Evolutionary conservation across 345 rosid genomes (phyloP).

Genomic region (Litchi chinensis): DNA sequence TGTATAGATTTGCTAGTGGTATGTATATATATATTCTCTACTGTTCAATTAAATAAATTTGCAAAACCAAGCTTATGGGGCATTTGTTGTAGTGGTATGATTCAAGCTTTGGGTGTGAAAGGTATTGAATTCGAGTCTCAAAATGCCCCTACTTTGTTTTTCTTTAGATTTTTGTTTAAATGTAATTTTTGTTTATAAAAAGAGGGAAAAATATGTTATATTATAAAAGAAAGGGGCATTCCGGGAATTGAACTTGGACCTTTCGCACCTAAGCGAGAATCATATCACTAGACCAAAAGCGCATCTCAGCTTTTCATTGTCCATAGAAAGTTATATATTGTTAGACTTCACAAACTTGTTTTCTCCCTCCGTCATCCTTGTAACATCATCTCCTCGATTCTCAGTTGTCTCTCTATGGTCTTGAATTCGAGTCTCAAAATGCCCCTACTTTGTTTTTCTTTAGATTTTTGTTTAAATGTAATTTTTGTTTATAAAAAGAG

Average conservation of each 20-base stretch:
- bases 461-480: too few relatives aligned
- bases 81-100: constrained; percentile 88
- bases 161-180: too few relatives aligned
- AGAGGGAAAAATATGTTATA: too few relatives aligned
- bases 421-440: constrained; percentile 30
- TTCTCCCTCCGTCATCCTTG: too few relatives aligned
- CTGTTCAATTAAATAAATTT: too few relatives aligned
- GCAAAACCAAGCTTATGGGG: constrained; percentile 22
- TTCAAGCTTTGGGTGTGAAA: constrained; percentile 88
- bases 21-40: too few relatives aligned
- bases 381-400: not conserved
- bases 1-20: too few relatives aligned
- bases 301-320: not conserved
- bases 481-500: too few relatives aligned
- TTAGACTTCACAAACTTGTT: too few relatives aligned
- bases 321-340: too few relatives aligned
- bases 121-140: constrained; percentile 44
- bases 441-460: not conserved
- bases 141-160: constrained; percentile 13
- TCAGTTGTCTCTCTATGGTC: constrained; percentile 29
- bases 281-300: constrained; percentile 91
- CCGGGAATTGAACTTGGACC: constrained; percentile 91
- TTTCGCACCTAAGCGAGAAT: constrained; percentile 94
- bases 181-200: too few relatives aligned
- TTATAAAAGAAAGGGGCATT: constrained; percentile 36